A percentile compares a stretch with the other conserved stretches of the same genome.
These are phyloP conservation scores for Margaritispora aquatica DNA, from an alignment of 495 filamentous ascomycete genomes.

Conservation along the genomic window DNA sequence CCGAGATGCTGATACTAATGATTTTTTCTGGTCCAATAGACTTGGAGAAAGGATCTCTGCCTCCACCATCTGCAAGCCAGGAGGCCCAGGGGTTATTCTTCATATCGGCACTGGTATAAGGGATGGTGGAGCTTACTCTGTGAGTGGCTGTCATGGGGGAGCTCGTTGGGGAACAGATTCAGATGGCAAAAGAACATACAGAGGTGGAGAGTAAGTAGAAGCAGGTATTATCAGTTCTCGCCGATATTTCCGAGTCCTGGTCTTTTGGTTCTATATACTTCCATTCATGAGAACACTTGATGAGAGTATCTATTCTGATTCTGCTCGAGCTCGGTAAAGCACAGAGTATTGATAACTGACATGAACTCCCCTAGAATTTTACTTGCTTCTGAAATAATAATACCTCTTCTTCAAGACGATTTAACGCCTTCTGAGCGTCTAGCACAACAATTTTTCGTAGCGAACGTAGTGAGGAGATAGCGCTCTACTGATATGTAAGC, in stretches of 20 bases:
- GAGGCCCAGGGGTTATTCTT: too few relatives aligned
- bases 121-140: too few relatives aligned
- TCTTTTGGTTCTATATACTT: too few relatives aligned
- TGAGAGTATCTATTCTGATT: neutral
- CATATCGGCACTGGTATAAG: too few relatives aligned
- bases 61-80: too few relatives aligned
- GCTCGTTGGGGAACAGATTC: too few relatives aligned
- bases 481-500: neutral
- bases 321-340: neutral
- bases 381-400: neutral
- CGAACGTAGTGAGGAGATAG: neutral
- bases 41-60: neutral
- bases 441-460: neutral
- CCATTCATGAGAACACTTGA: too few relatives aligned
- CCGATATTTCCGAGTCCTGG: too few relatives aligned
- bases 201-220: too few relatives aligned
- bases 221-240: too few relatives aligned
- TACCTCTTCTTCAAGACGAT: neutral
- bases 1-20: neutral
- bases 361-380: neutral
- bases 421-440: neutral
- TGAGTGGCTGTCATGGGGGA: too few relatives aligned
- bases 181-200: too few relatives aligned
- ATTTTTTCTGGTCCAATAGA: neutral
- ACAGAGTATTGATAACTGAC: neutral